A percentile compares a stretch with the other conserved stretches of the same genome.
phyloP scores from a whole-genome alignment of 2,329 filamentous ascomycete species.

The Paraconiothyrium brasiliense region DNA sequence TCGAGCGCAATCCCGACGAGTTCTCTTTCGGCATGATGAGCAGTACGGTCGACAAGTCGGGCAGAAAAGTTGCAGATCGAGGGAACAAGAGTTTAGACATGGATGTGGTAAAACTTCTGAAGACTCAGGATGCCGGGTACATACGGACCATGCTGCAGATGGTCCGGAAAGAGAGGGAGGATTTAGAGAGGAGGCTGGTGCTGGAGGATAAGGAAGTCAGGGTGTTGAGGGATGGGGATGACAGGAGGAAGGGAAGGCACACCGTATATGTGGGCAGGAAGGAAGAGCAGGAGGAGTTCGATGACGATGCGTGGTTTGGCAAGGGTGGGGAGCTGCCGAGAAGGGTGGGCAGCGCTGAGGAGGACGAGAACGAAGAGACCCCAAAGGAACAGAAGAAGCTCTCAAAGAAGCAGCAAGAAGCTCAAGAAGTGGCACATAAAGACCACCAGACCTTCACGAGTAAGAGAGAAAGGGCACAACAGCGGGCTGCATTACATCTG shows the following conservation, averaged over 20 bases:
- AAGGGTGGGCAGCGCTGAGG: conserved; percentile 28
- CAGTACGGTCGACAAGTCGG: conserved; percentile 57
- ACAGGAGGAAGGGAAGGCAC: conserved; percentile 37
- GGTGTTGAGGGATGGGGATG: conserved; percentile 47
- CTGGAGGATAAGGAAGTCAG: conserved; percentile 53
- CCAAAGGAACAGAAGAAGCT: conserved; percentile 31
- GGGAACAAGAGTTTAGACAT: conserved; percentile 59
- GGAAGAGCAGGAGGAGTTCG: conserved; percentile 53
- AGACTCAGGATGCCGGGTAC: conserved; percentile 72
- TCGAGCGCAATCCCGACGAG: conserved; percentile 71
- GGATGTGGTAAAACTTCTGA: conserved; percentile 70
- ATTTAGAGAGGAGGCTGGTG: conserved; percentile 53
- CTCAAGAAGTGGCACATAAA: conserved; percentile 38
- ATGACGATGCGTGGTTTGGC: conserved; percentile 52
- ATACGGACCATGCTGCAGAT: conserved; percentile 66
- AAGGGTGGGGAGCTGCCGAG: conserved; percentile 37
- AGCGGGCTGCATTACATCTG: conserved; percentile 60
- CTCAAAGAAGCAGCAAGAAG: conserved; percentile 45
- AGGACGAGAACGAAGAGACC: conserved; percentile 36
- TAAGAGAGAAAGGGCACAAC: conserved; percentile 59
- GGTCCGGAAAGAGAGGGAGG: conserved; percentile 62
- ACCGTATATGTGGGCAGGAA: conserved; percentile 54
- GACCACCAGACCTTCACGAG: conserved; percentile 48
- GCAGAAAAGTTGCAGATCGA: conserved; percentile 53
- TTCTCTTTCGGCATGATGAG: conserved; percentile 72